phyloP scores from a whole-genome alignment of 805 yeast species.

The Candida montana region DNA sequence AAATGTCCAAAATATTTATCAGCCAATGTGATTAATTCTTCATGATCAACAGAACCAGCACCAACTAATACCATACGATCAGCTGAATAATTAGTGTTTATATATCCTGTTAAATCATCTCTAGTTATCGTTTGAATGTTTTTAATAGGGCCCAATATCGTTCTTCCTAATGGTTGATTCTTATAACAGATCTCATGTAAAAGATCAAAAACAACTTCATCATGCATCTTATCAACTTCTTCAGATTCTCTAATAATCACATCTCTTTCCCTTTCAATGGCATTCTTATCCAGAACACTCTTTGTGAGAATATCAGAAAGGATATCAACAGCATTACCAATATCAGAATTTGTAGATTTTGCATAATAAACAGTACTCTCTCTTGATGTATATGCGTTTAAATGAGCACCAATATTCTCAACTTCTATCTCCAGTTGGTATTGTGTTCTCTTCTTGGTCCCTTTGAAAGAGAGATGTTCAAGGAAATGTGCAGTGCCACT shows the following conservation, averaged over 20 bases:
- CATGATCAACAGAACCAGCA: conserved; percentile 90
- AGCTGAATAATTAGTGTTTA: conserved; percentile 82
- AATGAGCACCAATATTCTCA: conserved; percentile 93
- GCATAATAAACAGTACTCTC: conserved; percentile 98
- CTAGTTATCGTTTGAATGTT: conserved; percentile 77
- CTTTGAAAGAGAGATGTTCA: conserved; percentile 96
- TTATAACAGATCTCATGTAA: conserved; percentile 88
- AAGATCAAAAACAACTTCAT: conserved; percentile 96
- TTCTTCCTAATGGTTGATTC: conserved; percentile 91
- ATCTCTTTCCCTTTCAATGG: conserved; percentile 93
- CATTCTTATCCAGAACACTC: conserved; percentile 73
- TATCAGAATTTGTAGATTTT: conserved; percentile 73
- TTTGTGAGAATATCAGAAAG: conserved; percentile 84
- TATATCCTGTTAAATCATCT: conserved; percentile 72
- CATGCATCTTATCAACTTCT: conserved; percentile 97
- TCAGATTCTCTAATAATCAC: conserved; percentile 95
- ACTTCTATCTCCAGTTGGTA: conserved; percentile 83
- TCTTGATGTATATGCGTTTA: conserved; percentile 97
- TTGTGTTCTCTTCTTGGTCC: conserved; percentile 79
- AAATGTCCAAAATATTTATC: conserved; percentile 71
- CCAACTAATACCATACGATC: conserved; percentile 98
- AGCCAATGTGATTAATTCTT: conserved; percentile 72
- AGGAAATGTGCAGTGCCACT: conserved; percentile 97
- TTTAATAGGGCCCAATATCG: conserved; percentile 90
- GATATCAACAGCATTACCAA: conserved; percentile 82